Evolutionary conservation across 2,329 filamentous ascomycete genomes (phyloP).

Genomic region (Colletotrichum somersetense): DNA sequence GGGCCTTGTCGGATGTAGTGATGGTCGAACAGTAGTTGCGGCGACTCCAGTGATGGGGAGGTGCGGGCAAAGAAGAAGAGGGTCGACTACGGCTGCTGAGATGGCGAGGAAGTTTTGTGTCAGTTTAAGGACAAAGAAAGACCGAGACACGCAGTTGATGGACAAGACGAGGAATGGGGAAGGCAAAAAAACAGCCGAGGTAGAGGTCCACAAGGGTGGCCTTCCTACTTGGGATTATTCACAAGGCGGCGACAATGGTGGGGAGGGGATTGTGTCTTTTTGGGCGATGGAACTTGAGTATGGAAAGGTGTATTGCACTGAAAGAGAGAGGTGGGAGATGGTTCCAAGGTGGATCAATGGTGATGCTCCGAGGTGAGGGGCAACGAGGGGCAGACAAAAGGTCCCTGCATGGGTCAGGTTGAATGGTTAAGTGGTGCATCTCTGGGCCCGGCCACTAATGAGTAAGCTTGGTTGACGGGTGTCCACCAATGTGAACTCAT

Average conservation of each 20-base stretch:
- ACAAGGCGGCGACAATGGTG: constrained; percentile 26
- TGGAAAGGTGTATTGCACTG: not conserved
- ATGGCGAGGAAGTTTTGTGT: constrained; percentile 19
- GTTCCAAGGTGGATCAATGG: constrained; percentile 28
- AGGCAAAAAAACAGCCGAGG: constrained; percentile 17
- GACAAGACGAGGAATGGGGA: not conserved
- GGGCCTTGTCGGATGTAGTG: constrained; percentile 44
- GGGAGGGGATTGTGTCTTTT: constrained; percentile 3
- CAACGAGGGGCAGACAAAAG: constrained; percentile 42
- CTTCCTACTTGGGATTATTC: constrained; percentile 38
- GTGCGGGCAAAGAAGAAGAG: constrained; percentile 30
- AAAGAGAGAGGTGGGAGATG: constrained; percentile 8
- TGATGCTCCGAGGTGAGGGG: constrained; percentile 41
- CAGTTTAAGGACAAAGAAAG: constrained; percentile 18
- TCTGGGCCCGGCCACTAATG: not conserved
- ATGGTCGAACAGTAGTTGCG: constrained; percentile 45
- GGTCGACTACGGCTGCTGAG: constrained; percentile 14
- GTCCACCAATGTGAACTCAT: constrained; percentile 1
- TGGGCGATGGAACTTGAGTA: constrained; percentile 19
- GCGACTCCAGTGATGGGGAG: constrained; percentile 11
- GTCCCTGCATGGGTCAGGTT: constrained; percentile 41
- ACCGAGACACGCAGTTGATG: not conserved
- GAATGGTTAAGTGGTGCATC: constrained; percentile 2
- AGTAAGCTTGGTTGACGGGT: constrained; percentile 14
- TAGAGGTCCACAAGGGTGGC: constrained; percentile 33